phyloP scores from a whole-genome alignment of 2,329 filamentous ascomycete species.

The Penicillium polonicum region DNA sequence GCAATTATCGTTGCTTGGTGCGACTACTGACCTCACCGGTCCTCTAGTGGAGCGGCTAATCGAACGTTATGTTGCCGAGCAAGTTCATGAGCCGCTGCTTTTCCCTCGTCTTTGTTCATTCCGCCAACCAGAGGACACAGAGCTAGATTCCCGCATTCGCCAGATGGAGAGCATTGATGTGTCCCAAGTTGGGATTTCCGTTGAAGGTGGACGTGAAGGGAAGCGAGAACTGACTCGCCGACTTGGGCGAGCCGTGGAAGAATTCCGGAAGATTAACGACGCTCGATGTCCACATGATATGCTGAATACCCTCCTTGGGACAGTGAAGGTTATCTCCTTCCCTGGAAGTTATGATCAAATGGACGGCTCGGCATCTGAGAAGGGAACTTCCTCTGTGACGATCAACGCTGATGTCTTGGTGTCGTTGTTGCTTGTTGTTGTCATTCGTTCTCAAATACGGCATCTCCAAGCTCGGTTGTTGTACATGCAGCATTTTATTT shows the following conservation, averaged over 20 bases:
- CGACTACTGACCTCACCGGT: constrained; percentile 89
- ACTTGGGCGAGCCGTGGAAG: constrained; percentile 75
- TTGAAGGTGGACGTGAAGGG: constrained; percentile 72
- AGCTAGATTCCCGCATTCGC: constrained; percentile 83
- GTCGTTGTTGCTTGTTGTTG: constrained; percentile 83
- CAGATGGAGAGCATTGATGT: constrained; percentile 95
- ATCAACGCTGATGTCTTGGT: constrained; percentile 90
- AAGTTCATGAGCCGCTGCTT: constrained; percentile 78
- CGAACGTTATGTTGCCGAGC: constrained; percentile 89
- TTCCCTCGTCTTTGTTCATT: constrained; percentile 80
- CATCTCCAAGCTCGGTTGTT: constrained; percentile 82
- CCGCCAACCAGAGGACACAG: constrained; percentile 76
- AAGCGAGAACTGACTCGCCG: constrained; percentile 80
- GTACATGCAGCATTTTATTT: constrained; percentile 98
- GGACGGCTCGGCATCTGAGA: constrained; percentile 49
- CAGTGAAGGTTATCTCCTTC: constrained; percentile 78
- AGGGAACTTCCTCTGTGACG: constrained; percentile 57
- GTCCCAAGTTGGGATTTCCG: constrained; percentile 85
- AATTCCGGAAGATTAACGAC: constrained; percentile 80
- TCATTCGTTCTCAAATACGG: constrained; percentile 84
- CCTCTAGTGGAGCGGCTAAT: constrained; percentile 90
- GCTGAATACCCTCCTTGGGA: constrained; percentile 75
- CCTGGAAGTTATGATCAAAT: constrained; percentile 48
- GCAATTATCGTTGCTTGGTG: constrained; percentile 84
- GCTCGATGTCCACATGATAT: constrained; percentile 84